A percentile compares a stretch with the other conserved stretches of the same genome.
Conservation (phyloP, 1,139 yeast species). For the Scheffersomyces lignicola region DNA sequence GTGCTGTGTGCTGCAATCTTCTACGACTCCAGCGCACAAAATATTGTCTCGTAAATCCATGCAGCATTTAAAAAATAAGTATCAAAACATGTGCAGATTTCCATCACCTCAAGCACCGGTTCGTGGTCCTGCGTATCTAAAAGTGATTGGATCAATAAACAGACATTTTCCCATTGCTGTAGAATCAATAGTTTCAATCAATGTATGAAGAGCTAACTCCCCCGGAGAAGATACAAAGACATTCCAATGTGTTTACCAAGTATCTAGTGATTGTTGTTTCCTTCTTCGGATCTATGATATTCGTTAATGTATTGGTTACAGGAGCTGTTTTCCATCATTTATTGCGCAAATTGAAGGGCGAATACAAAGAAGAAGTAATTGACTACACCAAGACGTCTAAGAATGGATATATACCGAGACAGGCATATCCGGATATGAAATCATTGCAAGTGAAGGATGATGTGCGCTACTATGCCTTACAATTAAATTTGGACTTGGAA, state of each 20-base stretch:
- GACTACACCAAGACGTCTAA: slow-evolving; percentile 6
- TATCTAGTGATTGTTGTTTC: slow-evolving; percentile 25
- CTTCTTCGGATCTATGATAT: slow-evolving; percentile 28
- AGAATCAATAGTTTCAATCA: too few relatives aligned
- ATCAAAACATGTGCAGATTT: too few relatives aligned
- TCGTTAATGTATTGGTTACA: slow-evolving; percentile 22
- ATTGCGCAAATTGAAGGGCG: slow-evolving; percentile 23
- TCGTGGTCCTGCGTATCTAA: too few relatives aligned
- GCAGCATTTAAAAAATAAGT: too few relatives aligned
- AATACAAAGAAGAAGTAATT: slow-evolving; percentile 20
- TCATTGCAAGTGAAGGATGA: slow-evolving; percentile 27
- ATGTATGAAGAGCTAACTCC: slow-evolving; percentile 10
- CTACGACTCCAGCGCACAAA: too few relatives aligned
- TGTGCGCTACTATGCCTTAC: slow-evolving; percentile 63
- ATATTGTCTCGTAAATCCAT: too few relatives aligned
- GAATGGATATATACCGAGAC: slow-evolving; percentile 25
- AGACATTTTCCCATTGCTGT: too few relatives aligned
- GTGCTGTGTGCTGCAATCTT: too few relatives aligned
- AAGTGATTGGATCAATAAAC: too few relatives aligned
- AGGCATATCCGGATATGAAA: slow-evolving; percentile 31
- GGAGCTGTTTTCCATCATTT: slow-evolving; percentile 31
- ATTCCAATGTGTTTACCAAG: slow-evolving; percentile 18
- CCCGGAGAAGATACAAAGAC: slow-evolving; percentile 10
- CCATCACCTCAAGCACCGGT: too few relatives aligned
- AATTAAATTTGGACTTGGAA: slow-evolving; percentile 59